Evolutionary conservation across 192 early-diverging fungal species (phyloP), one percentile per base, ranked within the genome.

Genomic region (Mycoemilia scoparia): DNA sequence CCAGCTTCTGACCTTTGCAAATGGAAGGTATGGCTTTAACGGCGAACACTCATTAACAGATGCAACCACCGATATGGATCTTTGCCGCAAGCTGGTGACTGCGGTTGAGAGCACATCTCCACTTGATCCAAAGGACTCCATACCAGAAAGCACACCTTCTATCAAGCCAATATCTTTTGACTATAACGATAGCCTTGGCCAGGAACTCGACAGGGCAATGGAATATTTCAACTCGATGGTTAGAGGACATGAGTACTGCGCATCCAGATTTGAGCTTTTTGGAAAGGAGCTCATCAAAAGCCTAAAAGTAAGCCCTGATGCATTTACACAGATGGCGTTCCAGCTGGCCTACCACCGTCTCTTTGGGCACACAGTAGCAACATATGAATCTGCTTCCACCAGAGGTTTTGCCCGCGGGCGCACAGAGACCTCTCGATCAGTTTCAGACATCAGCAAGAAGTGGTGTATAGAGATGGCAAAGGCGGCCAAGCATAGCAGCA

Each of bases 1-100:
- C 39, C 77, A 83, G 57, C 64, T 83, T 18, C 64, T 83, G 38
- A 67, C 78, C n/a, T 77, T 78, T 56, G 75, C 71, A 36, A 83
- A 83, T 47, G 79, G 77, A 14, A 73, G 76, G 45, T 74, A 73
- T 40, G 79, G 79, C 10, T 80, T 80, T 60, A 65, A 69, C 34
- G 79, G 79, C 37, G 79, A 83, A 50, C 64, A 67, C 55, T 67
- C 64, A 39, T 46, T 67, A 38, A 62, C 84, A 57, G 84, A 88
- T 34, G 84, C 76, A 17, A 88, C 84, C 0, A 79, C 81, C 5
- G 77, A 77, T 26, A 64, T 62, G 43, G 69, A 77, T 20, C 59
- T 82, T 21, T 82, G 79, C 58, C 72, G 76, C 25, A 67, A 61
- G 23, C 22, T 73, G 33, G 64, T 87, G 25, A 61, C 54, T 28